phyloP scores from a whole-genome alignment of 352 stramenopile genomes.

The Peronospora farinosa region DNA sequence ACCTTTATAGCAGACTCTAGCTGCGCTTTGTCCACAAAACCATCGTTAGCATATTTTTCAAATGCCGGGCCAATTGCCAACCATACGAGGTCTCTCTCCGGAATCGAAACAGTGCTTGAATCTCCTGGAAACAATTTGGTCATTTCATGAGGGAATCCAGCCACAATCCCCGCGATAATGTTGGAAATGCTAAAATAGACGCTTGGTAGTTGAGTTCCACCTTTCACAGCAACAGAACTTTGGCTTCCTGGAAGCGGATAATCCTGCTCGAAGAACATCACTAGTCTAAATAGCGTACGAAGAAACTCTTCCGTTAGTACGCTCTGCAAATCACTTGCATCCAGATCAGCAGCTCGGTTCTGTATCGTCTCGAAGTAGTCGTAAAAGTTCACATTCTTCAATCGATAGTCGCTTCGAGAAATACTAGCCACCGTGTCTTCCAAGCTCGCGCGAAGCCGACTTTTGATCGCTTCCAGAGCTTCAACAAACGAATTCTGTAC shows the following conservation, averaged over 20 bases:
- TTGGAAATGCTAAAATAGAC: constrained; percentile 56
- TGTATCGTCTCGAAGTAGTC: constrained; percentile 72
- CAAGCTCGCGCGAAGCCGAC: constrained; percentile 43
- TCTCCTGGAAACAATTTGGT: constrained; percentile 46
- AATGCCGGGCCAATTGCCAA: constrained; percentile 15
- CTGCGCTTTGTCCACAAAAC: constrained; percentile 18
- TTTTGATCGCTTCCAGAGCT: constrained; percentile 65
- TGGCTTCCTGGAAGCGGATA: constrained; percentile 29
- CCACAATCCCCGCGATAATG: constrained; percentile 58
- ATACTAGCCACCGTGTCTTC: constrained; percentile 20
- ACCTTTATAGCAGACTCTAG: constrained; percentile 37
- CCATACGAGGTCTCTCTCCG: constrained; percentile 14
- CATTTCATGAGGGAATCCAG: constrained; percentile 39
- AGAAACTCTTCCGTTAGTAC: constrained; percentile 76
- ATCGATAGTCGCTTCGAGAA: constrained; percentile 21
- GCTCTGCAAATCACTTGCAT: constrained; percentile 68
- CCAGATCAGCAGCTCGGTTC: constrained; percentile 48
- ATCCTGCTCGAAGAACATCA: constrained; percentile 67
- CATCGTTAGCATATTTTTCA: constrained; percentile 26
- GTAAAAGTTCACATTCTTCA: constrained; percentile 64
- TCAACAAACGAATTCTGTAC: constrained; percentile 73
- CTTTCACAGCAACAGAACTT: not conserved
- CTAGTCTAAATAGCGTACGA: constrained; percentile 60
- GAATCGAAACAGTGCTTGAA: constrained; percentile 13
- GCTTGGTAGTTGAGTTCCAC: constrained; percentile 22